Conservation (phyloP, 2,329 filamentous ascomycete species). For the Trichophyton simii region DNA sequence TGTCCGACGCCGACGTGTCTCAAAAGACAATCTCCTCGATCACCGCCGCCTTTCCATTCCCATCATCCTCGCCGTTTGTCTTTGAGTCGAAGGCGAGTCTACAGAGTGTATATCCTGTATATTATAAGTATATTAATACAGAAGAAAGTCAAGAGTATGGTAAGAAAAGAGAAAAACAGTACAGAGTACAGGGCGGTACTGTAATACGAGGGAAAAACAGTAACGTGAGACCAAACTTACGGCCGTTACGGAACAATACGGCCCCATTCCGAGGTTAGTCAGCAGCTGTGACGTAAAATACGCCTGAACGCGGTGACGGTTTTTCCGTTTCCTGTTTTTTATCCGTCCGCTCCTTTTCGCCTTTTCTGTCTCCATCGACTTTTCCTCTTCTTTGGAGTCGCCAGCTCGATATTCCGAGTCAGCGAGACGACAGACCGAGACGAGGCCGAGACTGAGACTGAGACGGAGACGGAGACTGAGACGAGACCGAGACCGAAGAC, state of each 20-base stretch:
- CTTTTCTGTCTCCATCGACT: not conserved
- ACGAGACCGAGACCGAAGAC: not conserved
- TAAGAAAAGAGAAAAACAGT: not conserved
- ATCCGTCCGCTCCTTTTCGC: not conserved
- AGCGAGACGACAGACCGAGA: too few species aligned
- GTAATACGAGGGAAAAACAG: not conserved
- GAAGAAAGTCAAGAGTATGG: too few species aligned
- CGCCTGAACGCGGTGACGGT: not conserved
- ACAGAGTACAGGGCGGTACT: not conserved
- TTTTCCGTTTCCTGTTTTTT: conserved; percentile 13
- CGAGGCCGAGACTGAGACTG: too few species aligned
- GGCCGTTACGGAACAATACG: conserved; percentile 1
- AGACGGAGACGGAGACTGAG: too few species aligned
- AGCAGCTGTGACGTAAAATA: conserved; percentile 3
- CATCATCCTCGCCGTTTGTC: too few species aligned
- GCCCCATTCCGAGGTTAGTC: not conserved
- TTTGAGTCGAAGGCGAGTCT: too few species aligned
- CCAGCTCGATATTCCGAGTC: too few species aligned
- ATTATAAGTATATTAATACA: too few species aligned
- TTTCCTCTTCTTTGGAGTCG: too few species aligned
- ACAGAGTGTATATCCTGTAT: too few species aligned
- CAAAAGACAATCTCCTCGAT: too few species aligned
- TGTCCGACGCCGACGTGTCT: not conserved
- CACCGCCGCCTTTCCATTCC: too few species aligned
- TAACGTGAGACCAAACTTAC: not conserved